A percentile compares a stretch with the other conserved stretches of the same genome.
Evolutionary conservation across 2,329 filamentous ascomycete genomes (phyloP).

Genomic region (Volutella citrinella): DNA sequence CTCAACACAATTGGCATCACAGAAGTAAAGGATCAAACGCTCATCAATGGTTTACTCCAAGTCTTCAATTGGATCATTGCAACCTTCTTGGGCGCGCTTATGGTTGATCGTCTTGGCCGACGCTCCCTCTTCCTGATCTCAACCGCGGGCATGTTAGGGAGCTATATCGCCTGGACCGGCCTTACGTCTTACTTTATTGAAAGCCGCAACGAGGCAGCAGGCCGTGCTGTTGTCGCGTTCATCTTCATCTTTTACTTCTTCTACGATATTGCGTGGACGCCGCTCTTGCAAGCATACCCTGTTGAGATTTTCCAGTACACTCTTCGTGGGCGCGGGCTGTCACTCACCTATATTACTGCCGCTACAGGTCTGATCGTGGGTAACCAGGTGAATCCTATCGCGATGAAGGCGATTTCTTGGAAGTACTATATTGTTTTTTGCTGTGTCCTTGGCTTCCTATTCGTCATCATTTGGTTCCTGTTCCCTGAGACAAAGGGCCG

Average conservation of each 20-base stretch:
- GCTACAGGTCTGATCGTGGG: slow-evolving; percentile 28
- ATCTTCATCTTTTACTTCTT: slow-evolving; percentile 39
- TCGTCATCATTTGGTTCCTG: slow-evolving; percentile 35
- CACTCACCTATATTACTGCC: slow-evolving; percentile 17
- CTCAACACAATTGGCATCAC: slow-evolving; percentile 38
- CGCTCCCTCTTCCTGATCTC: slow-evolving; percentile 37
- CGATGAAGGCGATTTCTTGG: slow-evolving; percentile 35
- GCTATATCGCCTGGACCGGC: slow-evolving; percentile 31
- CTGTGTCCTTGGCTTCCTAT: slow-evolving; percentile 30
- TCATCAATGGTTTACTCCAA: slow-evolving; percentile 29
- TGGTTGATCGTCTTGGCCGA: slow-evolving; percentile 39
- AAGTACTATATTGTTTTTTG: slow-evolving; percentile 40
- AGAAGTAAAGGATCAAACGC: slow-evolving; percentile 32
- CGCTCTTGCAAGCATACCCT: slow-evolving; percentile 28
- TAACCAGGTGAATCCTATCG: slow-evolving; percentile 40
- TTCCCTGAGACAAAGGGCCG: slow-evolving; percentile 32
- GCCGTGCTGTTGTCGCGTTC: slow-evolving; percentile 30
- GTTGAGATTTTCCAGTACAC: slow-evolving; percentile 27
- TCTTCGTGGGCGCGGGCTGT: slow-evolving; percentile 18
- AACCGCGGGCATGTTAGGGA: slow-evolving; percentile 33
- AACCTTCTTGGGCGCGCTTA: slow-evolving; percentile 33
- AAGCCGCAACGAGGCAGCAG: slow-evolving; percentile 18
- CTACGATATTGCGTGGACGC: no score
- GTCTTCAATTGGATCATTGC: slow-evolving; percentile 37
- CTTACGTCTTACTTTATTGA: slow-evolving; percentile 22